Evolutionary conservation across 106 monocot species (phyloP).

Genomic region (Alisma plantagoaquatica): DNA sequence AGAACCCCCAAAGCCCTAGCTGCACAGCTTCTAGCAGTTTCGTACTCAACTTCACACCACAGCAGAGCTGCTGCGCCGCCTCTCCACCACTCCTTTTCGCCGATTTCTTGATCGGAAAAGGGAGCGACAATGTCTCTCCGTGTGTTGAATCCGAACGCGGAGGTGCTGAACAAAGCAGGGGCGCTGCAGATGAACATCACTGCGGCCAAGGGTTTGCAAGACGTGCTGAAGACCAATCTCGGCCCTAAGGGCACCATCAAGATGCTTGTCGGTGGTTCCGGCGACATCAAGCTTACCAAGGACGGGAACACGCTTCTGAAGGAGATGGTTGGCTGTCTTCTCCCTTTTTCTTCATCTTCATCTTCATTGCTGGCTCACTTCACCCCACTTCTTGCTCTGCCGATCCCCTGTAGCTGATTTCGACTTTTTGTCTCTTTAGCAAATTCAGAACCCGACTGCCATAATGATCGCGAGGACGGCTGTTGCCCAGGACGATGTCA

Average conservation of each 20-base stretch:
- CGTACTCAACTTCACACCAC: too few species aligned
- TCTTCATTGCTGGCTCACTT: too few species aligned
- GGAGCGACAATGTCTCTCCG: conserved; percentile 88
- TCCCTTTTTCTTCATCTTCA: too few species aligned
- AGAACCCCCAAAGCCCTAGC: too few species aligned
- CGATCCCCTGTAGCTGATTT: too few species aligned
- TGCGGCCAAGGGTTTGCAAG: conserved; percentile 88
- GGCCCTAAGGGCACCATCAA: conserved; percentile 93
- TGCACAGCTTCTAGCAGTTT: too few species aligned
- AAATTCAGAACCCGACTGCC: conserved; percentile 96
- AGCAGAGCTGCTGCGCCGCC: too few species aligned
- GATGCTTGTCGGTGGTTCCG: conserved; percentile 49
- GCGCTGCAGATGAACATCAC: conserved; percentile 95
- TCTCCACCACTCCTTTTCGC: too few species aligned
- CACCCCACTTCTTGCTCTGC: too few species aligned
- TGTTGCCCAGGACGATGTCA: conserved; percentile 80
- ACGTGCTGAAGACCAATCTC: conserved; percentile 90
- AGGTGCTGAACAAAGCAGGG: conserved; percentile 87
- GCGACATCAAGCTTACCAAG: conserved; percentile 90
- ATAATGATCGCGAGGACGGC: conserved; percentile 96
- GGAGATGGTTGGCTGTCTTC: too few species aligned
- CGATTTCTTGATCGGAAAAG: too few species aligned
- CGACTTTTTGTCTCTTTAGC: too few species aligned
- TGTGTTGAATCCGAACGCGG: conserved; percentile 77
- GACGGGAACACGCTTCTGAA: conserved; percentile 92